phyloP scores from a whole-genome alignment of 169 alveolate genomes.

The Cyclospora cayetanensis region DNA sequence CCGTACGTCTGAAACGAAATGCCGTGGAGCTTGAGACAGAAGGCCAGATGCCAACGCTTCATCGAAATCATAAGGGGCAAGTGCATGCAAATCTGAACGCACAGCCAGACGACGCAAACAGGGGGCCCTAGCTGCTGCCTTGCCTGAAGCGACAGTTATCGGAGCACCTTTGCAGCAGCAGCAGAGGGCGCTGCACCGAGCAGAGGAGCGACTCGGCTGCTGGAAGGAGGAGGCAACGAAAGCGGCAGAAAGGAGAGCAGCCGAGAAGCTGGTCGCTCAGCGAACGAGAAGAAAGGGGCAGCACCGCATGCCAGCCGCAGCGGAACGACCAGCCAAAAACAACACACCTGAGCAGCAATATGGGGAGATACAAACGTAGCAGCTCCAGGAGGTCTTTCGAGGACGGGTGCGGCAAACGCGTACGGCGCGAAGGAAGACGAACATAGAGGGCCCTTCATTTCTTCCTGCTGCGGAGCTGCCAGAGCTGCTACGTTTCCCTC shows the following conservation, averaged over 20 bases:
- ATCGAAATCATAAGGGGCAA: conserved; percentile 74
- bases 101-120: background rate
- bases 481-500: no score
- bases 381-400: background rate
- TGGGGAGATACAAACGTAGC: background rate
- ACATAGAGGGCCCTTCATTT: background rate
- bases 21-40: conserved; percentile 75
- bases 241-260: background rate
- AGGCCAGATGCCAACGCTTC: conserved; percentile 74
- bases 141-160: background rate
- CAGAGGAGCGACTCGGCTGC: background rate
- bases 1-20: conserved; percentile 69
- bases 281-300: background rate
- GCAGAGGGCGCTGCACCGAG: background rate
- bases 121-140: background rate
- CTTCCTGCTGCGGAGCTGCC: conserved; percentile 41
- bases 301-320: background rate
- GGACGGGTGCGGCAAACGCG: background rate
- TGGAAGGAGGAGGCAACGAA: background rate
- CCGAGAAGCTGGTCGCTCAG: background rate
- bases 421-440: background rate
- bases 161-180: background rate
- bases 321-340: background rate
- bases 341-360: background rate
- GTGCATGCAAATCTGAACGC: conserved; percentile 65